Conservation (phyloP, 1,284 basidiomycete species). For the Inonotus hispidus region DNA sequence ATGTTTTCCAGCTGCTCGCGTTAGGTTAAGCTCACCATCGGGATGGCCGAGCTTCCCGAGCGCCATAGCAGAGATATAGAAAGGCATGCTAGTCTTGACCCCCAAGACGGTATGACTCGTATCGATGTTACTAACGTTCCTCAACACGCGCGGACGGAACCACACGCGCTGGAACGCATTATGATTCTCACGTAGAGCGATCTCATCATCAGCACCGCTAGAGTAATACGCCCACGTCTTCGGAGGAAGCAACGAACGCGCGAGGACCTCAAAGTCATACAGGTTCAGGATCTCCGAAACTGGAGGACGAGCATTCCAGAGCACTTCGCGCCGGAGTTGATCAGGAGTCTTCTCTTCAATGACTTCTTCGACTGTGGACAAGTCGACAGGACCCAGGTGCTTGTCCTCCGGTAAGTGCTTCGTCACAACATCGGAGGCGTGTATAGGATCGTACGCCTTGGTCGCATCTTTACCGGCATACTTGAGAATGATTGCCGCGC, state of each 20-base stretch:
- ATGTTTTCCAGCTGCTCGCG: conserved; percentile 76
- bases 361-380: conserved; percentile 38
- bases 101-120: conserved; percentile 57
- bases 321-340: conserved; percentile 36
- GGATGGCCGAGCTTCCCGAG: conserved; percentile 92
- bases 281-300: conserved; percentile 59
- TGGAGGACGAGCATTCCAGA: conserved; percentile 41
- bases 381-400: conserved; percentile 48
- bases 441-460: conserved; percentile 60
- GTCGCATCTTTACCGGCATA: conserved; percentile 77
- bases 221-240: conserved; percentile 66
- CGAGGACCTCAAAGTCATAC: conserved; percentile 68
- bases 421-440: conserved; percentile 58
- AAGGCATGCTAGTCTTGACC: conserved; percentile 48
- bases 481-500: conserved; percentile 55
- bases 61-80: conserved; percentile 67
- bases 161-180: conserved; percentile 64
- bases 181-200: conserved; percentile 65
- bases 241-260: conserved; percentile 45
- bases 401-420: conserved; percentile 51
- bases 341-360: conserved; percentile 38
- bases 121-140: conserved; percentile 59
- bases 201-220: conserved; percentile 61
- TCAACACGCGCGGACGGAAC: conserved; percentile 69
- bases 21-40: conserved; percentile 87